Conservation (phyloP, 345 rosid genomes). For the Garcia nutans region DNA sequence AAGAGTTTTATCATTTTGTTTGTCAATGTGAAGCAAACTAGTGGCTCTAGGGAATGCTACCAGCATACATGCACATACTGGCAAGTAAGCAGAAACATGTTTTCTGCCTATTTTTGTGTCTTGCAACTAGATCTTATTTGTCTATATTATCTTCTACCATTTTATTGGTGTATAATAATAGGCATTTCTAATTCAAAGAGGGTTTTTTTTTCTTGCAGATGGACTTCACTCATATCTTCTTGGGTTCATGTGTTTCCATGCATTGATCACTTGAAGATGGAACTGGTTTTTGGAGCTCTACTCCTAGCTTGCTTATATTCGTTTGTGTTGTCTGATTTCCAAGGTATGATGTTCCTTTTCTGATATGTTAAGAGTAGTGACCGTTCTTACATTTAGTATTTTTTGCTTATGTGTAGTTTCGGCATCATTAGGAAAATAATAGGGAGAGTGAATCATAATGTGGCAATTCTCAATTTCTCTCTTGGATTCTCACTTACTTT, state of each 20-base stretch:
- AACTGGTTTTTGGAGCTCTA: constrained; percentile 41
- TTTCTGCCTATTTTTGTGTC: not conserved
- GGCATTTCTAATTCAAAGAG: constrained; percentile 1
- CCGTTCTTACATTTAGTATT: not conserved
- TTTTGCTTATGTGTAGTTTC: not conserved
- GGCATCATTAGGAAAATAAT: not conserved
- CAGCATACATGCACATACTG: not conserved
- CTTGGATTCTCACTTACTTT: not conserved
- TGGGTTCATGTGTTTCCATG: not conserved
- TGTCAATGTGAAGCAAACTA: not conserved
- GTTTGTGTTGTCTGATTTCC: constrained; percentile 56
- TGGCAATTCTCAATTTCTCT: not conserved
- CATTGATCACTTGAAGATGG: constrained; percentile 47
- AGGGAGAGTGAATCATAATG: constrained; percentile 2
- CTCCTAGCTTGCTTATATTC: constrained; percentile 50
- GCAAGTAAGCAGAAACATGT: not conserved
- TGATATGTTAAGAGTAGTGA: not conserved
- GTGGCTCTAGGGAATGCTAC: not conserved
- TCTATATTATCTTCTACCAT: not conserved
- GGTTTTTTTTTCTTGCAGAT: constrained; percentile 14
- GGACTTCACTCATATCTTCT: constrained; percentile 14
- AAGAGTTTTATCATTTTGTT: not conserved
- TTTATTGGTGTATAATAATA: not conserved
- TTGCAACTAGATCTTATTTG: not conserved
- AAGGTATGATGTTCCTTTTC: constrained; percentile 49